These are phyloP conservation scores for Beauveria brongniartii DNA, from an alignment of 2,329 filamentous ascomycete genomes.

Conservation along the genomic window DNA sequence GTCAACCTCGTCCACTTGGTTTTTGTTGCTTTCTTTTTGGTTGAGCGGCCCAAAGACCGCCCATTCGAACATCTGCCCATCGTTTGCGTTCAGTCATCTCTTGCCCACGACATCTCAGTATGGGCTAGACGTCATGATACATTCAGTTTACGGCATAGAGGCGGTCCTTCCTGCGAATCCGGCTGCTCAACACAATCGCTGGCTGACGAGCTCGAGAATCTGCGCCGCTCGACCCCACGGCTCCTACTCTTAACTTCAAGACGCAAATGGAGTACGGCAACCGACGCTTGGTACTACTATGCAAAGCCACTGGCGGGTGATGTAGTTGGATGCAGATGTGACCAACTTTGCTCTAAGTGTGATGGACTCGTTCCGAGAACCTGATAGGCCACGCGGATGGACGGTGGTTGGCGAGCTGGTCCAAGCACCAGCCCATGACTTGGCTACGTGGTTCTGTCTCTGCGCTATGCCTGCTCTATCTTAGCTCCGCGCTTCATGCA, in stretches of 20 bases:
- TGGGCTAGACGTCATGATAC: neutral
- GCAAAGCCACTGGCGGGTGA: neutral
- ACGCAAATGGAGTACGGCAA: neutral
- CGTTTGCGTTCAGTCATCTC: neutral
- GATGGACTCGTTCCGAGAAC: neutral
- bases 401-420: neutral
- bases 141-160: neutral
- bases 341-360: neutral
- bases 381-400: neutral
- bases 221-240: neutral
- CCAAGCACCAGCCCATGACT: neutral
- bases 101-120: neutral
- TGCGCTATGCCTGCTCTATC: neutral
- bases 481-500: neutral
- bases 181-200: neutral
- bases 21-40: neutral
- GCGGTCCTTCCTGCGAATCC: neutral
- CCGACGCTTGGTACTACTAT: neutral
- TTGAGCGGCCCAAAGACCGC: neutral
- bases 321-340: conserved; percentile 1
- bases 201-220: neutral
- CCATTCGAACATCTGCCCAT: neutral
- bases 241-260: neutral
- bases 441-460: neutral
- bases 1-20: neutral